These are phyloP conservation scores for Rhodotorula sp. DNA, from an alignment of 1,284 basidiomycete genomes.

Conservation along the genomic window DNA sequence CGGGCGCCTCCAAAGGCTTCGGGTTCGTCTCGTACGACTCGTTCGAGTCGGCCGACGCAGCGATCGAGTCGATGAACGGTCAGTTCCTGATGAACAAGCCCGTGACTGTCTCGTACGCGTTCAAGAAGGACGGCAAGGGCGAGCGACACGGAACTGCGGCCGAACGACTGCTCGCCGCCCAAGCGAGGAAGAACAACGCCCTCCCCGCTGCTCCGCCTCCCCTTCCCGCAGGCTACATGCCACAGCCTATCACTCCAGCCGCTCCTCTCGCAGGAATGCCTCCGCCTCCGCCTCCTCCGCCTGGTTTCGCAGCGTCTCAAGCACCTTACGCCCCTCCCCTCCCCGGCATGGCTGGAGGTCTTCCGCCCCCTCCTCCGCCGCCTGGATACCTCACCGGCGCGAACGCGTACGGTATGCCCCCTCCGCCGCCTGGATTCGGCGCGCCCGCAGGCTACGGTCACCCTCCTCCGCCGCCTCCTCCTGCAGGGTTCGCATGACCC, in stretches of 20 bases:
- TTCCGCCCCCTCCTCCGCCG: constrained; percentile 14
- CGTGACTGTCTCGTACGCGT: constrained; percentile 92
- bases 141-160: constrained; percentile 94
- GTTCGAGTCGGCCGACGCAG: constrained; percentile 94
- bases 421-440: constrained; percentile 31
- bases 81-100: constrained; percentile 99
- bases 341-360: constrained; percentile 8
- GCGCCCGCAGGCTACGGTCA: not conserved
- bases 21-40: constrained; percentile 96
- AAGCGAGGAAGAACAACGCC: constrained; percentile 77
- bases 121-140: constrained; percentile 98
- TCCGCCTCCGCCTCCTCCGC: constrained; percentile 27
- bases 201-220: constrained; percentile 24
- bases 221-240: not conserved
- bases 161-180: constrained; percentile 88
- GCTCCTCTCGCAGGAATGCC: not conserved
- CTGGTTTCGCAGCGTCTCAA: not conserved
- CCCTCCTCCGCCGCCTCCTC: constrained; percentile 20
- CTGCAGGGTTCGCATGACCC: constrained; percentile 9
- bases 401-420: constrained; percentile 28
- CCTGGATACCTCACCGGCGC: constrained; percentile 29
- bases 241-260: not conserved
- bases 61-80: constrained; percentile 92
- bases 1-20: constrained; percentile 88
- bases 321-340: not conserved